Evolutionary conservation across 2,329 filamentous ascomycete species (phyloP).

Genomic region (Fusarium heterosporum): DNA sequence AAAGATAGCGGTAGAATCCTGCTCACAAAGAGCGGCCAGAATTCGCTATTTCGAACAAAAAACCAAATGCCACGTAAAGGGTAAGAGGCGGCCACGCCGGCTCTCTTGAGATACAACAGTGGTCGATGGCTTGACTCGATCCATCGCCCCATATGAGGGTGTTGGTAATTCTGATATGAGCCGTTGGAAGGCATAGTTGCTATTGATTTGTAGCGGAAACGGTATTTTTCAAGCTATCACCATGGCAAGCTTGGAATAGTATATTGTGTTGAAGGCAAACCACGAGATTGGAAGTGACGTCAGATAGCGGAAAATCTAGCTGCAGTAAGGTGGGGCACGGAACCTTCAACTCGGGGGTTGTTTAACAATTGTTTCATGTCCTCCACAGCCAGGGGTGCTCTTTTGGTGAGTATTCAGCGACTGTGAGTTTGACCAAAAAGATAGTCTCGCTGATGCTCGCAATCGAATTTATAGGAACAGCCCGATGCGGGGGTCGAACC

Average conservation of each 20-base stretch:
- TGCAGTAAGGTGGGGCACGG: slow-evolving; percentile 8
- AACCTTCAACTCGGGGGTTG: background rate
- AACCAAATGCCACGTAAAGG: slow-evolving; percentile 82
- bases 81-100: slow-evolving; percentile 62
- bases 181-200: slow-evolving; percentile 37
- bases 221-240: slow-evolving; percentile 29
- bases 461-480: slow-evolving; percentile 44
- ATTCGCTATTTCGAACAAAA: slow-evolving; percentile 79
- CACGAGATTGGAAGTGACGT: slow-evolving; percentile 12
- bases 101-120: slow-evolving; percentile 58
- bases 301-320: slow-evolving; percentile 30
- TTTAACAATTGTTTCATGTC: background rate
- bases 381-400: background rate
- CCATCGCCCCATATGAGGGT: slow-evolving; percentile 34
- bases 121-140: slow-evolving; percentile 51
- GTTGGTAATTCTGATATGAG: slow-evolving; percentile 18
- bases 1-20: slow-evolving; percentile 84
- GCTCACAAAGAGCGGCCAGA: slow-evolving; percentile 83
- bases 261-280: slow-evolving; percentile 8
- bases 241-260: slow-evolving; percentile 1
- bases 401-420: background rate
- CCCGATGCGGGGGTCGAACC: slow-evolving; percentile 63
- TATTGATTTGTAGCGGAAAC: background rate
- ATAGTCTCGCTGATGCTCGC: slow-evolving; percentile 25
- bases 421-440: slow-evolving; percentile 8